Evolutionary conservation across 2,329 filamentous ascomycete genomes (phyloP).

Genomic region (Fusarium sp.): DNA sequence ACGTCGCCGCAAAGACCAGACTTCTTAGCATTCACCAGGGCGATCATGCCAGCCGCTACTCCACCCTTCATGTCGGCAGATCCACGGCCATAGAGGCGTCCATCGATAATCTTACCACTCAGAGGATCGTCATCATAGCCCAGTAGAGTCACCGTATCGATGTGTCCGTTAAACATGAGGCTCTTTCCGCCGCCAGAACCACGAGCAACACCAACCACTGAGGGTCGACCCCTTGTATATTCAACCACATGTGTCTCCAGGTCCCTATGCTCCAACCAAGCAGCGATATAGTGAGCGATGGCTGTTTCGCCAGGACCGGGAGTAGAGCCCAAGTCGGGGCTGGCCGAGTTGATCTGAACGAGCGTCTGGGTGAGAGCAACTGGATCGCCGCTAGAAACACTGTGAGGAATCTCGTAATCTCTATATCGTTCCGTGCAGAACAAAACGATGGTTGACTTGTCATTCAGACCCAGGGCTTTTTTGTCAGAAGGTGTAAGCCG

Average conservation of each 20-base stretch:
- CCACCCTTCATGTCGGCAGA: constrained; percentile 63
- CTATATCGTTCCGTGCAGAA: constrained; percentile 69
- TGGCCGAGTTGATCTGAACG: constrained; percentile 60
- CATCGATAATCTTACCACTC: constrained; percentile 52
- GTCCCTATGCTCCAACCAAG: constrained; percentile 61
- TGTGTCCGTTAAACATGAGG: constrained; percentile 63
- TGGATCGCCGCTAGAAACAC: constrained; percentile 54
- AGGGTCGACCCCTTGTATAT: constrained; percentile 56
- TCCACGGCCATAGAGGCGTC: constrained; percentile 56
- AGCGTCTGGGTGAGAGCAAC: constrained; percentile 55
- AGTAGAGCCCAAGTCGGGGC: constrained; percentile 52
- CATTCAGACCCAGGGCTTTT: constrained; percentile 49
- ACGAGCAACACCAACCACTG: constrained; percentile 57
- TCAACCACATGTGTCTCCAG: constrained; percentile 62
- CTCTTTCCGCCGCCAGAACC: constrained; percentile 58
- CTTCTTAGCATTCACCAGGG: constrained; percentile 51
- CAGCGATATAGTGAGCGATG: constrained; percentile 57
- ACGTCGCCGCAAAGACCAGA: constrained; percentile 57
- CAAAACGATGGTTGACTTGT: constrained; percentile 68
- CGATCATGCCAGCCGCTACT: constrained; percentile 56
- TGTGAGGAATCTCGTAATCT: constrained; percentile 57
- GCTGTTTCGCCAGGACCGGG: constrained; percentile 57
- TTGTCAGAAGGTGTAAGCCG: constrained; percentile 53
- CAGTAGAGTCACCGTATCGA: constrained; percentile 60
- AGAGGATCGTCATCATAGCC: constrained; percentile 59